These are phyloP conservation scores for Magnaporthiopsis incrustans DNA, from an alignment of 2,329 filamentous ascomycete species.

Conservation along the genomic window DNA sequence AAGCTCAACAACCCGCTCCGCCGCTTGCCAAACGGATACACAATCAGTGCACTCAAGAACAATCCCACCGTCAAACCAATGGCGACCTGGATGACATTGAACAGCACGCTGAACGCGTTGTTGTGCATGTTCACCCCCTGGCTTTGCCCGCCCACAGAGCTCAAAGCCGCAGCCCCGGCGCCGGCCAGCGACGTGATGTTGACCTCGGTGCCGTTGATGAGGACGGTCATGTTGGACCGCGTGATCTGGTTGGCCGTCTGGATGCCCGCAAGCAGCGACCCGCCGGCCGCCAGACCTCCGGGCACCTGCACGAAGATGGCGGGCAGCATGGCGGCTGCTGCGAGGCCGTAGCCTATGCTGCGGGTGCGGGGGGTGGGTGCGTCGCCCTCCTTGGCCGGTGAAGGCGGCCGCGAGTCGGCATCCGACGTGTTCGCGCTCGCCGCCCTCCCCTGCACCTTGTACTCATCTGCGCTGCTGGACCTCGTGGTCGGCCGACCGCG, in stretches of 20 bases:
- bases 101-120: conserved; percentile 38
- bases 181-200: conserved; percentile 2
- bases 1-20: conserved; percentile 9
- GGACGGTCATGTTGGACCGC: background rate
- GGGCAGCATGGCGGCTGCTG: conserved; percentile 76
- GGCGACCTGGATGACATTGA: conserved; percentile 50
- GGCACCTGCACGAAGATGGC: conserved; percentile 72
- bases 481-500: background rate
- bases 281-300: conserved; percentile 51
- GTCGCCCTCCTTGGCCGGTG: background rate
- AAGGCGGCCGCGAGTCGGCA: background rate
- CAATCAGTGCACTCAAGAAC: conserved; percentile 44
- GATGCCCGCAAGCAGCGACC: conserved; percentile 51
- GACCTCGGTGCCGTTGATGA: conserved; percentile 4
- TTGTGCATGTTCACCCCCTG: background rate
- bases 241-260: conserved; percentile 48
- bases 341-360: conserved; percentile 61
- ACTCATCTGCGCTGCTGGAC: too few relatives aligned
- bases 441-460: conserved; percentile 1
- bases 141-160: background rate
- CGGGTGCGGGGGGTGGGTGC: background rate
- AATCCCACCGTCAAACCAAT: conserved; percentile 53
- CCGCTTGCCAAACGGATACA: conserved; percentile 39
- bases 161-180: conserved; percentile 1
- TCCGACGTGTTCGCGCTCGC: background rate